A percentile compares a stretch with the other conserved stretches of the same genome.
phyloP scores from a whole-genome alignment of 345 rosid genomes.

The Aurinia saxatilis region DNA sequence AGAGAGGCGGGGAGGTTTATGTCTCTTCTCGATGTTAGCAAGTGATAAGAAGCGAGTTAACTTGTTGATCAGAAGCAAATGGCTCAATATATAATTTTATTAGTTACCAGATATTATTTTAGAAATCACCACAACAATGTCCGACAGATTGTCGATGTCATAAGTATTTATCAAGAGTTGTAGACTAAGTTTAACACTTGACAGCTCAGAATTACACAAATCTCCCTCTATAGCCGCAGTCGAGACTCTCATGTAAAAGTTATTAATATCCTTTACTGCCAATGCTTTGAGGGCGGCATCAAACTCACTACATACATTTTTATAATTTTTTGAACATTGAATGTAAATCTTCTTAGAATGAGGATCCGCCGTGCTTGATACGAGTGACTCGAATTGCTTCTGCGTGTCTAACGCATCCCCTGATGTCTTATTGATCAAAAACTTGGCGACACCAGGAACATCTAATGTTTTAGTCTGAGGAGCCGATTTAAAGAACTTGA shows the following conservation, averaged over 20 bases:
- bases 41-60: too few relatives aligned
- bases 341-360: background rate
- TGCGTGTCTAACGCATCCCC: background rate
- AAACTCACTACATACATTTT: background rate
- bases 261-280: background rate
- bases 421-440: background rate
- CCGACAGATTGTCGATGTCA: background rate
- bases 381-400: background rate
- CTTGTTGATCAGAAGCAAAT: too few relatives aligned
- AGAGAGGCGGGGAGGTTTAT: too few relatives aligned
- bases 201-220: background rate
- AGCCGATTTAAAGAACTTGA: background rate
- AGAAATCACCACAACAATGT: constrained; percentile 10
- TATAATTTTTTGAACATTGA: background rate
- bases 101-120: background rate
- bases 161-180: background rate
- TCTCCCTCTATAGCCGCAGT: background rate
- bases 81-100: background rate
- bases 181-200: background rate
- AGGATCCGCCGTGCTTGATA: background rate
- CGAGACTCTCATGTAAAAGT: background rate
- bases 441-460: background rate
- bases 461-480: background rate
- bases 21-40: too few relatives aligned
- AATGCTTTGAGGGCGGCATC: background rate